These are phyloP conservation scores for Globisporangium nagaii DNA, from an alignment of 352 stramenopile genomes.

Conservation along the genomic window DNA sequence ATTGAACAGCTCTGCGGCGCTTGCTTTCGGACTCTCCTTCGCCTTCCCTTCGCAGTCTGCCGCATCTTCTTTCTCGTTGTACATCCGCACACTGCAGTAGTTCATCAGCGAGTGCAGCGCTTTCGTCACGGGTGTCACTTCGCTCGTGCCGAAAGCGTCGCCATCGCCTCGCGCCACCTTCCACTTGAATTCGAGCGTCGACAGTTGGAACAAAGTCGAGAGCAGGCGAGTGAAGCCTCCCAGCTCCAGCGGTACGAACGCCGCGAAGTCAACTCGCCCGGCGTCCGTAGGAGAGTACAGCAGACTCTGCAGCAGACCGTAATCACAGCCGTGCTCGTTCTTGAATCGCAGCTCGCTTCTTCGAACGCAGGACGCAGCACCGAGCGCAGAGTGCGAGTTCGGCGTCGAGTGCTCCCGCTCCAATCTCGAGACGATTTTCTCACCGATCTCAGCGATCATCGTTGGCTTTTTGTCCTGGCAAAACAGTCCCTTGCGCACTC, in stretches of 20 bases:
- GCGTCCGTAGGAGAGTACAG: constrained; percentile 29
- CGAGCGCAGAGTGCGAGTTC: background rate
- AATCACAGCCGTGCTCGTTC: constrained; percentile 23
- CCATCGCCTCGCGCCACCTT: background rate
- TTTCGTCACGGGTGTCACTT: constrained; percentile 28
- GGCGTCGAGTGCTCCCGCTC: background rate
- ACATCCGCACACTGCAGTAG: constrained; percentile 34
- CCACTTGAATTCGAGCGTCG: constrained; percentile 24
- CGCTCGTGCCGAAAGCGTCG: background rate
- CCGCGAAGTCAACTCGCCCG: constrained; percentile 26
- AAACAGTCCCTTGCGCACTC: constrained; percentile 34
- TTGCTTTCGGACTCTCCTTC: constrained; percentile 5
- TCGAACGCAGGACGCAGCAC: constrained; percentile 8
- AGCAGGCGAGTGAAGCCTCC: constrained; percentile 26
- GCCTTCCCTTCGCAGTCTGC: constrained; percentile 9
- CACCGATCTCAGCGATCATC: constrained; percentile 5
- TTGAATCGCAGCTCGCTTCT: constrained; percentile 11
- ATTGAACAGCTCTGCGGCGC: constrained; percentile 28
- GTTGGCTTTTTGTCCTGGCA: constrained; percentile 9
- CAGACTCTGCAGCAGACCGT: constrained; percentile 23
- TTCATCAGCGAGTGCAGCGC: constrained; percentile 41
- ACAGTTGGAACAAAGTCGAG: constrained; percentile 23
- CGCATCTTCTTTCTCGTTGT: constrained; percentile 20
- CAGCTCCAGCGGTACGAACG: constrained; percentile 29
- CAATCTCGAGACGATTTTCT: background rate